Evolutionary conservation across 139 green algal species (phyloP), one percentile per base, ranked within the genome.

Genomic region (Picochlorum sp.): DNA sequence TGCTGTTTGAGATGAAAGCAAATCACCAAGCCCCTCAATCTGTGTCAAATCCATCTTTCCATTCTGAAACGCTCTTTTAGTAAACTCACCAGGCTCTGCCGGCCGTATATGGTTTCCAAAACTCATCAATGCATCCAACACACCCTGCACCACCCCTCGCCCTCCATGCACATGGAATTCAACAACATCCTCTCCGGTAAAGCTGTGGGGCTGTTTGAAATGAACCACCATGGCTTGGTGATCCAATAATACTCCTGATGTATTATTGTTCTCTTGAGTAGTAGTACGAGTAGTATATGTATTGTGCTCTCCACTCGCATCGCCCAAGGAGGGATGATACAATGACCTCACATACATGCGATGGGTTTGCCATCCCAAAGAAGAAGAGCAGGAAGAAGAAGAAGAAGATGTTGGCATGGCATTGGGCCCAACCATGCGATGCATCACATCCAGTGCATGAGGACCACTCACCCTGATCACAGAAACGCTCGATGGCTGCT

Each of bases 91-190:
- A 7, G 80, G 45, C 41, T 81, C 58, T 4, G 83, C 83, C 34
- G 77, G 64, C 3, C 83, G 68, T 16, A 81, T 21, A 59, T 59
- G 20, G 21, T 59, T 34, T 1, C 50, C 65, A n/a, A 79, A 58
- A 18, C 31, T 20, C 6, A 21, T 38, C 3, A 83, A 57, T 20
- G 75, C 66, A 3, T 68, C 66, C 62, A 83, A 66, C 63, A 85
- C 60, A 6, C 68, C 61, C 1, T 67, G 66, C 47, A 82, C 65
- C 4, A 83, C 74, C 2, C 79, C 77, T 6, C 60, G 59, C 2
- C 74, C 69, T 16, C 80, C 83, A 34, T 89, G 83, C 16, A 79
- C 38, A 38, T 89, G 83, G 28, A 87, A 67, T 79, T 87, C 83
- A 20, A 62, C 78, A 3, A 82, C 69, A 69, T 86, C 77, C 56